These are phyloP conservation scores for Trichoderma pleuroti DNA, from an alignment of 2,329 filamentous ascomycete species.

Conservation along the genomic window DNA sequence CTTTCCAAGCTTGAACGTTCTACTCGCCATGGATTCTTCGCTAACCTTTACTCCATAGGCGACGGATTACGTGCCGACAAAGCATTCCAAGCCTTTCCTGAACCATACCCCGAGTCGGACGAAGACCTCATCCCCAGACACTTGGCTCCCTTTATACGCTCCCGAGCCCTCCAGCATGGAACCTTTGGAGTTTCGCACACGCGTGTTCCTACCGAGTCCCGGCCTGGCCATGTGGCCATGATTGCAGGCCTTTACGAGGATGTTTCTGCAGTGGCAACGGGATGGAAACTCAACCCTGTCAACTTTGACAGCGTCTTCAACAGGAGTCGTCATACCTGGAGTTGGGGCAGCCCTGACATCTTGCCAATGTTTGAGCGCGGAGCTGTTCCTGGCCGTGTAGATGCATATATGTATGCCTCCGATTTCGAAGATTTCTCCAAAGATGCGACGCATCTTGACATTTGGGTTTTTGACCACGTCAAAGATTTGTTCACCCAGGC, in stretches of 20 bases:
- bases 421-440: slow-evolving; percentile 89
- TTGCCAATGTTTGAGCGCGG: slow-evolving; percentile 94
- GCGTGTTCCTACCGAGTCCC: slow-evolving; percentile 91
- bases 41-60: slow-evolving; percentile 43
- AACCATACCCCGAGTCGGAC: slow-evolving; percentile 69
- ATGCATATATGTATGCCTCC: slow-evolving; percentile 78
- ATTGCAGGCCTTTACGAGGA: slow-evolving; percentile 98
- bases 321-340: slow-evolving; percentile 93
- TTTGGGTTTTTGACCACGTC: slow-evolving; percentile 94
- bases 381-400: slow-evolving; percentile 80
- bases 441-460: slow-evolving; percentile 76
- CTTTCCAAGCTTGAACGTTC: neutral
- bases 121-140: slow-evolving; percentile 69
- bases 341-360: slow-evolving; percentile 98
- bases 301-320: slow-evolving; percentile 99
- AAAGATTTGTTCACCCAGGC: slow-evolving; percentile 82
- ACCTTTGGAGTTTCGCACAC: slow-evolving; percentile 98
- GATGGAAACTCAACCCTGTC: slow-evolving; percentile 97
- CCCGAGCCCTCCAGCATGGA: slow-evolving; percentile 79
- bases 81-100: slow-evolving; percentile 88
- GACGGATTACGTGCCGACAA: slow-evolving; percentile 97
- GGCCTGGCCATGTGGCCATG: slow-evolving; percentile 92
- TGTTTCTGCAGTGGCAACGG: slow-evolving; percentile 93
- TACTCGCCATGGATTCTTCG: neutral
- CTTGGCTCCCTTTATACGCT: slow-evolving; percentile 87